Base-by-base conservation (phyloP, 768 basidiomycete species). In the Agrocybe praecox region DNA sequence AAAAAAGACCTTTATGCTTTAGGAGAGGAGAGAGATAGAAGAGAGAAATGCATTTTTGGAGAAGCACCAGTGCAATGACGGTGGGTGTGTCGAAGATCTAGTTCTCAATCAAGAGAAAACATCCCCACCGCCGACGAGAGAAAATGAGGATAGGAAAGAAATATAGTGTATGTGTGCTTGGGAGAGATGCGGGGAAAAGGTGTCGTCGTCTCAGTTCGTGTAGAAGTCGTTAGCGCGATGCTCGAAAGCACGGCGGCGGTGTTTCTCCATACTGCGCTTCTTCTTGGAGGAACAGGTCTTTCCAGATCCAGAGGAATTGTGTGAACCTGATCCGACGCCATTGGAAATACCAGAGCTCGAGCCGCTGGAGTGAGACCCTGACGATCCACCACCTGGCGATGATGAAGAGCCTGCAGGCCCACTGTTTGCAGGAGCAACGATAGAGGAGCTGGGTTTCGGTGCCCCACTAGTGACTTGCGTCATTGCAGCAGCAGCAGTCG, bases 241-340 rank as follows among this genome's bases (percentile, higher is more conserved):
- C 9, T 51, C 32, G 8, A 33, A 24, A 45, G 49, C 24, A n/a
- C 53, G 48, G 32, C 59, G 59, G 32, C 57, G 59, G 26, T 63
- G 59, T n/a, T 60, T 33, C 17, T 61, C 59, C 52, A 60, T 26
- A 23, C 48, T 29, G 33, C 61, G 52, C 45, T 52, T 59, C 61
- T 62, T 62, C 53, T 56, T 58, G 19, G 54, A 59, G 26, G 52
- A 52, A 40, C 62, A 60, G 49, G 52, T 46, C 43, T 51, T 48
- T n/a, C 32, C 46, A 18, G 53, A 46, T n/a, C 22, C 32, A 18
- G 32, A 42, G 36, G 23, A 36, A 18, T 46, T n/a, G n/a, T 36
- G 29, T 21, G 47, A 47, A 15, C 55, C 44, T 10, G 57, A 46
- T 40, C 47, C 24, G 9, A 34, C 8, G 14, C 36, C 36, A n/a